Conservation (phyloP, 257 asterid genomes). For the Catharanthus roseus region DNA sequence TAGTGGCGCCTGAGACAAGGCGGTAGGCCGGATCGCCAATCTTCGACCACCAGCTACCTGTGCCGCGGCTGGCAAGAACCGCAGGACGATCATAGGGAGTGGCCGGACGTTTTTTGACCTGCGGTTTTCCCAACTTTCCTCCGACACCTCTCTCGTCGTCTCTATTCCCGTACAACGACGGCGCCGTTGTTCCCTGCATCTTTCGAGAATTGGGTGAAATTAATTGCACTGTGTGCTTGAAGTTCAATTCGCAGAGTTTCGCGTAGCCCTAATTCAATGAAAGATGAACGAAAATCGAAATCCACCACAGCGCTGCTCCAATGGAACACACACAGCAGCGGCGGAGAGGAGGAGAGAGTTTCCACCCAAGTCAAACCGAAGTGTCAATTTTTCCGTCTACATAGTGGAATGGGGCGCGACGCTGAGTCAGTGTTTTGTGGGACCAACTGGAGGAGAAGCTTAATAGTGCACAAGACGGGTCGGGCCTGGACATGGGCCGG, state of each 20-base stretch:
- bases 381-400: neutral
- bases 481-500: no score
- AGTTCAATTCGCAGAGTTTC: neutral
- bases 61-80: slow-evolving; percentile 8
- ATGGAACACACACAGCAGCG: neutral
- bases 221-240: neutral
- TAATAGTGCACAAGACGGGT: no score
- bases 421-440: neutral
- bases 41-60: slow-evolving; percentile 33
- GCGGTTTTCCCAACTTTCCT: slow-evolving; percentile 31
- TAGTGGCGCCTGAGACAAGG: slow-evolving; percentile 34
- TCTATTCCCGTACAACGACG: slow-evolving; percentile 16
- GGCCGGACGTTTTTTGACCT: slow-evolving; percentile 20
- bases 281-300: neutral
- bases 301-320: neutral
- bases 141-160: slow-evolving; percentile 36
- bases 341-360: neutral
- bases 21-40: slow-evolving; percentile 46
- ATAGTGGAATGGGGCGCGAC: neutral
- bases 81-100: slow-evolving; percentile 40
- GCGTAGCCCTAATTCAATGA: neutral
- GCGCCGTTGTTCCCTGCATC: slow-evolving; percentile 25
- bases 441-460: neutral
- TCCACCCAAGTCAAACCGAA: neutral
- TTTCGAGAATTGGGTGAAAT: neutral